phyloP scores from a whole-genome alignment of 176 grass and related monocot genomes.

The Musa acuminata region DNA sequence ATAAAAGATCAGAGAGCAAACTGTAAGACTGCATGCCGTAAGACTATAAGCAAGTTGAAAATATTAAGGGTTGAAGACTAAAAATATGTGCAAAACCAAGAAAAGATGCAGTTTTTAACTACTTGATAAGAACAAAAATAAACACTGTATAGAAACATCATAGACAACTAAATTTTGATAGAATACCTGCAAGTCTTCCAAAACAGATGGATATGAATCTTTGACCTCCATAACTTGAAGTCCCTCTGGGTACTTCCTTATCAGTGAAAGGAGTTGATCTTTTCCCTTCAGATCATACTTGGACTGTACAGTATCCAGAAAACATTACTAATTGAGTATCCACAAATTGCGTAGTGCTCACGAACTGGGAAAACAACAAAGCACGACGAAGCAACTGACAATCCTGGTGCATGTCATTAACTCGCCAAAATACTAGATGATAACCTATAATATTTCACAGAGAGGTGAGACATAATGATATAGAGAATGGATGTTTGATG shows the following conservation, averaged over 20 bases:
- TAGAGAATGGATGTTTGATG: no score
- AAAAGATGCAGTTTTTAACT: not conserved
- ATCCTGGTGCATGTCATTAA: no score
- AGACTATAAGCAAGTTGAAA: no score
- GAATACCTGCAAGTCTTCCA: slow-evolving; percentile 68
- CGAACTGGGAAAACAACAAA: not conserved
- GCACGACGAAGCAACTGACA: not conserved
- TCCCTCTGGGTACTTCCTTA: slow-evolving; percentile 53
- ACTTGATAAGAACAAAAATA: not conserved
- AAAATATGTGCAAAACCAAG: slow-evolving; percentile 1
- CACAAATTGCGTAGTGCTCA: slow-evolving; percentile 3
- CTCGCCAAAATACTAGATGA: no score
- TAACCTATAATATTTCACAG: no score
- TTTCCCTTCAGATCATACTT: slow-evolving; percentile 85
- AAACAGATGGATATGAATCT: slow-evolving; percentile 57
- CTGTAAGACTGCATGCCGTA: no score
- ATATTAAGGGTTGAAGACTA: not conserved
- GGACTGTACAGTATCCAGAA: slow-evolving; percentile 37
- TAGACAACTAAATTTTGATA: not conserved
- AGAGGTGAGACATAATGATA: no score
- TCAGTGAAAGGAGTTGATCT: slow-evolving; percentile 61
- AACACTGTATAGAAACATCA: not conserved
- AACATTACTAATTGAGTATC: not conserved
- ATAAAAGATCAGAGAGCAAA: no score
- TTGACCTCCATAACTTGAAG: slow-evolving; percentile 80